Percentiles rank a stretch among this genome's conserved stretches.
phyloP scores from a whole-genome alignment of 257 asterid species.

The Solanum lycopersicoides region DNA sequence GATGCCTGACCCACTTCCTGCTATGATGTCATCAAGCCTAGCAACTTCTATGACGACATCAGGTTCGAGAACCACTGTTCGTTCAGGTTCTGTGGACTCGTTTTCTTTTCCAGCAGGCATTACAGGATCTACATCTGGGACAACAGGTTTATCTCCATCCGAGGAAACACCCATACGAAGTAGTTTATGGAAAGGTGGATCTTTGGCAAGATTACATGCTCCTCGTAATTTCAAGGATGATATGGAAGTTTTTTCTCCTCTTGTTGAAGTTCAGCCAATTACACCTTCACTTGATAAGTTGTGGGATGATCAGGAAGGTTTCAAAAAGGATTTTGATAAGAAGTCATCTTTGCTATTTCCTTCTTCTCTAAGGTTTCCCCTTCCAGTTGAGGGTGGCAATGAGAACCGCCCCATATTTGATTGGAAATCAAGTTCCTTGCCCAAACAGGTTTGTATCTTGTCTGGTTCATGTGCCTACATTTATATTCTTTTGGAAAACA shows the following conservation, averaged over 20 bases:
- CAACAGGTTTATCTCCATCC: conserved; percentile 28
- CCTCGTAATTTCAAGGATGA: conserved; percentile 93
- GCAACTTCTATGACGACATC: conserved; percentile 41
- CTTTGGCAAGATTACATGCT: conserved; percentile 66
- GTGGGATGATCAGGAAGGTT: conserved; percentile 54
- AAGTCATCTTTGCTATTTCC: conserved; percentile 49
- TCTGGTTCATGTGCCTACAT: not conserved
- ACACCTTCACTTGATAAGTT: conserved; percentile 80
- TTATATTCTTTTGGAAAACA: not conserved
- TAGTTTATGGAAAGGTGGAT: conserved; percentile 53
- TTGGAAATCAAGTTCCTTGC: conserved; percentile 52
- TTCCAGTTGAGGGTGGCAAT: conserved; percentile 53
- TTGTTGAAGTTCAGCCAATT: conserved; percentile 88
- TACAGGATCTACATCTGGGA: conserved; percentile 30
- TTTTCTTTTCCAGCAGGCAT: conserved; percentile 46
- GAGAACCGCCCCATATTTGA: conserved; percentile 55
- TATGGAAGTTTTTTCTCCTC: conserved; percentile 96
- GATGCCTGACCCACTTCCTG: conserved; percentile 98
- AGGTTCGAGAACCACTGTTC: conserved; percentile 58
- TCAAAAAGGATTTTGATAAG: conserved; percentile 56
- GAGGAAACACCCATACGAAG: conserved; percentile 73
- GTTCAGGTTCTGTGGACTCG: conserved; percentile 49
- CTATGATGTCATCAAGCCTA: conserved; percentile 54
- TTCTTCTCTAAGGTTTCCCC: conserved; percentile 59
- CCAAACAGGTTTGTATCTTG: conserved; percentile 55